phyloP scores from a whole-genome alignment of 352 stramenopile species.

The Nothophytophthora sp. region DNA sequence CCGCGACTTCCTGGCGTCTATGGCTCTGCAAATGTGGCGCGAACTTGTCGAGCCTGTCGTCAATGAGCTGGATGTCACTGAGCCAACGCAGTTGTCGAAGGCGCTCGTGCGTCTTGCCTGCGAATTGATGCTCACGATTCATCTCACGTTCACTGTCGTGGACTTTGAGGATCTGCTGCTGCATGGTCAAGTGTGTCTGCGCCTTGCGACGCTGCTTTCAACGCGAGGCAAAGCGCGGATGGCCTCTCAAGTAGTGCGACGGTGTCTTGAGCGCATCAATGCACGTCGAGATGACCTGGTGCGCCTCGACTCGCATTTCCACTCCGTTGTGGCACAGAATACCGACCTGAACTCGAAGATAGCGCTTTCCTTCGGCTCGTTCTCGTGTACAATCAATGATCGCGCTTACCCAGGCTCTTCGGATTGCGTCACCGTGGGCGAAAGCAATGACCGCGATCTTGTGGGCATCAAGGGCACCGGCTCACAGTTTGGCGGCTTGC shows the following conservation, averaged over 20 bases:
- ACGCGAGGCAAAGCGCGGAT: conserved; percentile 24
- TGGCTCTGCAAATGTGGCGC: conserved; percentile 41
- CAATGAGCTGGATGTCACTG: conserved; percentile 29
- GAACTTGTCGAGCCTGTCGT: conserved; percentile 32
- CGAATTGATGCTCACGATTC: conserved; percentile 41
- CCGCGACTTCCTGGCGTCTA: conserved; percentile 32
- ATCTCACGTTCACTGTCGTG: conserved; percentile 34
- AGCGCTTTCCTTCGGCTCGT: conserved; percentile 16
- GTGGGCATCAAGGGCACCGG: conserved; percentile 58
- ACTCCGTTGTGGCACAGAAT: not conserved
- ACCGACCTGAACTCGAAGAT: not conserved
- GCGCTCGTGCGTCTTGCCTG: conserved; percentile 16
- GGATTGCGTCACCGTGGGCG: conserved; percentile 5
- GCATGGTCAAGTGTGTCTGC: conserved; percentile 42
- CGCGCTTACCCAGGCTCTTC: not conserved
- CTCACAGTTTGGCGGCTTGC: conserved; percentile 46
- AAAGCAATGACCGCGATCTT: conserved; percentile 17
- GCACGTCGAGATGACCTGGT: conserved; percentile 40
- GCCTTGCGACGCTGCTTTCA: conserved; percentile 38
- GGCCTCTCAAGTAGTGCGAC: conserved; percentile 36
- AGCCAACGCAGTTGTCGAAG: conserved; percentile 18
- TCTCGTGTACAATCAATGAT: conserved; percentile 41
- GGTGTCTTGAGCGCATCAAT: conserved; percentile 39
- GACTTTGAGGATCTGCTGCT: conserved; percentile 61
- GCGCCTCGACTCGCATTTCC: conserved; percentile 34